These are phyloP conservation scores for Sporothrix brunneoviolacea DNA, from an alignment of 2,329 filamentous ascomycete species.

Conservation along the genomic window DNA sequence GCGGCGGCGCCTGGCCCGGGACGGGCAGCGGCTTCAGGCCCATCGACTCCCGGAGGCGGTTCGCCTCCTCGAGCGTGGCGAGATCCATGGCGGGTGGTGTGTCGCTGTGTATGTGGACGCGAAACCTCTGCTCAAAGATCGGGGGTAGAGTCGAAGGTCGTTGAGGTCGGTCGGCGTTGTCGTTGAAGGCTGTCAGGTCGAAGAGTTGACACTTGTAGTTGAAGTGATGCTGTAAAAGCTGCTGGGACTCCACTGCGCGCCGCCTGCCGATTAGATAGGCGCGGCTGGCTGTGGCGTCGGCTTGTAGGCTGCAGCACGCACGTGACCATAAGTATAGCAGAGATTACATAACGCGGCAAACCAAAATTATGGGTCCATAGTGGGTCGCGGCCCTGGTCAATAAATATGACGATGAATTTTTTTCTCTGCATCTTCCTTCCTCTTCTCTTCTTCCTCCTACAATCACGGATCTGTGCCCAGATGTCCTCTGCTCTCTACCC, in stretches of 20 bases:
- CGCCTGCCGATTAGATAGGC: conserved; percentile 1
- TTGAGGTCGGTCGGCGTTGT: too few relatives aligned
- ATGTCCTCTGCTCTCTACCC: conserved; percentile 61
- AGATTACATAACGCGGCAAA: not conserved
- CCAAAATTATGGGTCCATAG: conserved; percentile 6
- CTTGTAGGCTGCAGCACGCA: not conserved
- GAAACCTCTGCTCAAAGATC: too few relatives aligned
- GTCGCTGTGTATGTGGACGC: too few relatives aligned
- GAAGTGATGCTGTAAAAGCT: too few relatives aligned
- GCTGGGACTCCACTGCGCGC: too few relatives aligned
- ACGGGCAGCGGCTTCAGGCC: conserved; percentile 87
- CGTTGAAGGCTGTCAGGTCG: too few relatives aligned
- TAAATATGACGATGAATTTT: conserved; percentile 13
- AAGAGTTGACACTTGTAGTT: too few relatives aligned
- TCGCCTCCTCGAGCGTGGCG: conserved; percentile 84
- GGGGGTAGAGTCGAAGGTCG: too few relatives aligned
- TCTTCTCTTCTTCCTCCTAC: conserved; percentile 30
- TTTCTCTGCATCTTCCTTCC: conserved; percentile 24
- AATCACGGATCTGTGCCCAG: conserved; percentile 80
- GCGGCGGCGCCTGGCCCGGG: conserved; percentile 48
- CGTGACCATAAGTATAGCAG: not conserved
- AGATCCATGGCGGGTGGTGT: conserved; percentile 45
- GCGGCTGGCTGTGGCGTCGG: too few relatives aligned
- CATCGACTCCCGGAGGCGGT: conserved; percentile 81
- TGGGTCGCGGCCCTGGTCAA: not conserved